A percentile compares a stretch with the other conserved stretches of the same genome.
Evolutionary conservation across 2,329 filamentous ascomycete species (phyloP).

Genomic region (Penicillium glabrum): DNA sequence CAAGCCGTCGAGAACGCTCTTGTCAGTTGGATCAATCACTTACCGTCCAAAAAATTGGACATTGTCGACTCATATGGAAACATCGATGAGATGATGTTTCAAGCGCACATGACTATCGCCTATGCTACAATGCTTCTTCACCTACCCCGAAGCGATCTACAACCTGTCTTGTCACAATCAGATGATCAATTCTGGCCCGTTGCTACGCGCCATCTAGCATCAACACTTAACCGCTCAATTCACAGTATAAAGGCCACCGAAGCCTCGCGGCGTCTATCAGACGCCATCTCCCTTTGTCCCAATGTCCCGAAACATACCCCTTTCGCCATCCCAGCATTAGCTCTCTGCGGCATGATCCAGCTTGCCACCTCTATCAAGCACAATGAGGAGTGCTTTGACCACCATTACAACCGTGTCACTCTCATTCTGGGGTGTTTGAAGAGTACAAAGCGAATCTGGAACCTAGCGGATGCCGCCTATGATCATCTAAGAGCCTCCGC

Average conservation of each 20-base stretch:
- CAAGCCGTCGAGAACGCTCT: constrained; percentile 58
- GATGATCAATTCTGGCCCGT: constrained; percentile 28
- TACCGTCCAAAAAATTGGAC: constrained; percentile 69
- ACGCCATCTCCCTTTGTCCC: constrained; percentile 34
- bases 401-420: constrained; percentile 38
- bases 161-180: constrained; percentile 24
- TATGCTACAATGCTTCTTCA: constrained; percentile 68
- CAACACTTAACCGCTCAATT: constrained; percentile 33
- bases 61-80: constrained; percentile 67
- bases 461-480: constrained; percentile 29
- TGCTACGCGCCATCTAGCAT: constrained; percentile 27
- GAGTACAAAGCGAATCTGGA: constrained; percentile 30
- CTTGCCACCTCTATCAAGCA: constrained; percentile 35
- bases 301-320: constrained; percentile 33
- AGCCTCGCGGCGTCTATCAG: constrained; percentile 33
- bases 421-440: constrained; percentile 38
- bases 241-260: constrained; percentile 39
- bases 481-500: constrained; percentile 28
- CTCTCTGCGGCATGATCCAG: constrained; percentile 36
- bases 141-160: constrained; percentile 71
- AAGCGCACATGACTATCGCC: constrained; percentile 39
- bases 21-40: constrained; percentile 73
- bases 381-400: constrained; percentile 38
- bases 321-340: constrained; percentile 29
- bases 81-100: constrained; percentile 64